A percentile compares a stretch with the other conserved stretches of the same genome.
phyloP scores from a whole-genome alignment of 2,329 filamentous ascomycete genomes.

The Penicillium sp. region DNA sequence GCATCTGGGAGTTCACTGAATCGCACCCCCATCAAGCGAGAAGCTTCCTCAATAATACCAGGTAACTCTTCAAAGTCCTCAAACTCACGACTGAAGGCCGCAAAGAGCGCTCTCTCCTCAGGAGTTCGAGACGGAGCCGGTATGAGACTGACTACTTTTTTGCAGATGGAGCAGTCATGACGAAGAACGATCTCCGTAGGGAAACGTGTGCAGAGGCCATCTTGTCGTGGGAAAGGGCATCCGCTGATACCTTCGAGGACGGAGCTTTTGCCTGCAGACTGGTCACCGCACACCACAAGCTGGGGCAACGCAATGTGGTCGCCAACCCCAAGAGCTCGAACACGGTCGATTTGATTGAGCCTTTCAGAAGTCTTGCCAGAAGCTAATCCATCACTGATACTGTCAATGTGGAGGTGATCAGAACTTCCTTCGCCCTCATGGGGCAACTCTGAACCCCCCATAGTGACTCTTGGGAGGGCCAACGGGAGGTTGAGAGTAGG shows the following conservation, averaged over 20 bases:
- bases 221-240: slow-evolving; percentile 65
- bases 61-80: slow-evolving; percentile 21
- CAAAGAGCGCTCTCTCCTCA: slow-evolving; percentile 12
- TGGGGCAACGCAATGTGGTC: slow-evolving; percentile 61
- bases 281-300: slow-evolving; percentile 68
- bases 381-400: not conserved
- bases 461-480: not conserved
- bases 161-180: slow-evolving; percentile 6
- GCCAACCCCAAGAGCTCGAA: slow-evolving; percentile 59
- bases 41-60: slow-evolving; percentile 21
- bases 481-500: not conserved
- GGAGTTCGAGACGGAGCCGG: slow-evolving; percentile 17
- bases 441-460: not conserved
- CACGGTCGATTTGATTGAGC: slow-evolving; percentile 62
- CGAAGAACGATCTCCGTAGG: slow-evolving; percentile 64
- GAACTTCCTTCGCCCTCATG: not conserved
- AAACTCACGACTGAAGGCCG: slow-evolving; percentile 17
- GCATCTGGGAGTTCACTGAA: slow-evolving; percentile 14
- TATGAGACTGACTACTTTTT: slow-evolving; percentile 18
- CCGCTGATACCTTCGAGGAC: slow-evolving; percentile 65
- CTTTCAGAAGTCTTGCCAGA: not conserved
- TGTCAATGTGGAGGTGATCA: not conserved
- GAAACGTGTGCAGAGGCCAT: slow-evolving; percentile 66
- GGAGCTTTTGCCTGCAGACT: slow-evolving; percentile 68
- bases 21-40: slow-evolving; percentile 20